Evolutionary conservation across 1,139 yeast genomes (phyloP).

Genomic region (Zygosaccharomyces sapae): DNA sequence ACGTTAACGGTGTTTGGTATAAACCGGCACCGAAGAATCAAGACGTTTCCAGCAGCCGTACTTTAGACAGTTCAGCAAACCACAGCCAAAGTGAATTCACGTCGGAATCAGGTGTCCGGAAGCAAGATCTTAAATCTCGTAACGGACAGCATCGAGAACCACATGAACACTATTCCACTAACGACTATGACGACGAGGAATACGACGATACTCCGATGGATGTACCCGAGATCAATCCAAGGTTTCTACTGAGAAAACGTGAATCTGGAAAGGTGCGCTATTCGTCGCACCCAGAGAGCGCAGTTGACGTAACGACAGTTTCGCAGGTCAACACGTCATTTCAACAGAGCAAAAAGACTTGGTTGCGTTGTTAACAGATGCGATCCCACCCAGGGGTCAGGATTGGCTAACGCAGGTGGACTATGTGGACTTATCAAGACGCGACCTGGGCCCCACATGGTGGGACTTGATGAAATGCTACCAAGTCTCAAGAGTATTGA

Average conservation of each 20-base stretch:
- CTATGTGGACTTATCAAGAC: conserved; percentile 17
- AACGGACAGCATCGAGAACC: not conserved
- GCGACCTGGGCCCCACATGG: conserved; percentile 17
- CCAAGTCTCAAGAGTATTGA: conserved; percentile 26
- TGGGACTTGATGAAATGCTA: conserved; percentile 24
- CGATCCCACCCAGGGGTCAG: conserved; percentile 12
- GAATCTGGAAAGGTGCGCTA: not conserved
- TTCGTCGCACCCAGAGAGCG: conserved; percentile 1
- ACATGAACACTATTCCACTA: not conserved
- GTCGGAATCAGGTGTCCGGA: not conserved
- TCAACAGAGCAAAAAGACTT: conserved; percentile 24
- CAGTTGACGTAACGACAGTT: conserved; percentile 24
- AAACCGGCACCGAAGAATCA: conserved; percentile 22
- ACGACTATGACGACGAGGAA: conserved; percentile 11
- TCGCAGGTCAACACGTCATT: conserved; percentile 25
- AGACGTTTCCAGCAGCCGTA: conserved; percentile 25
- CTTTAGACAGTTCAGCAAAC: conserved; percentile 18
- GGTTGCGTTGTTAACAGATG: conserved; percentile 26
- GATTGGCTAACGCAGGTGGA: conserved; percentile 11
- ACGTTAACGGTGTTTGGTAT: conserved; percentile 31
- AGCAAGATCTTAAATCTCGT: not conserved
- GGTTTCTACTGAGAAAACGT: conserved; percentile 10
- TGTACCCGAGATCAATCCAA: conserved; percentile 26
- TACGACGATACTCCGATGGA: conserved; percentile 28
- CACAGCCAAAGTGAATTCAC: conserved; percentile 5